These are phyloP conservation scores for Ceriops tagal DNA, from an alignment of 345 rosid genomes.

Conservation along the genomic window DNA sequence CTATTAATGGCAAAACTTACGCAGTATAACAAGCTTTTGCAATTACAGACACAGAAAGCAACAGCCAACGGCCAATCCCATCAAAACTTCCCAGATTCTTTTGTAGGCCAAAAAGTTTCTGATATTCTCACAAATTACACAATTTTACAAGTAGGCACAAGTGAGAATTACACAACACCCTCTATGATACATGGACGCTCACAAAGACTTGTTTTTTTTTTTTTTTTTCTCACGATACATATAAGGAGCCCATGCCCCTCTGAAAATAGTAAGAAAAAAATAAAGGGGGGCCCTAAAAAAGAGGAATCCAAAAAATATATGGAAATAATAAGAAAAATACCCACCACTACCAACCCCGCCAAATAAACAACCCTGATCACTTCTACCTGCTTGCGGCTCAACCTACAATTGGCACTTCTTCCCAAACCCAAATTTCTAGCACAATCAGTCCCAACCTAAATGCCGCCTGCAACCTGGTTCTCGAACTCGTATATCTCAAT, in stretches of 20 bases:
- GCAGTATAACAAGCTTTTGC: too few relatives aligned
- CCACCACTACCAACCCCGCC: constrained; percentile 36
- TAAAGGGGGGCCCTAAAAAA: constrained; percentile 30
- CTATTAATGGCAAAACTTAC: too few relatives aligned
- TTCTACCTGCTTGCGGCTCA: constrained; percentile 43
- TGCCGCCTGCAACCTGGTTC: constrained; percentile 31
- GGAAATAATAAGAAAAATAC: constrained; percentile 44
- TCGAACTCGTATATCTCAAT: constrained; percentile 30
- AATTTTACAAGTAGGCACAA: constrained; percentile 37
- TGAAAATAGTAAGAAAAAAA: neutral
- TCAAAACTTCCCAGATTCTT: constrained; percentile 17
- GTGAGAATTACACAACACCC: constrained; percentile 37
- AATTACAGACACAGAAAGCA: too few relatives aligned
- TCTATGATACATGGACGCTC: constrained; percentile 55
- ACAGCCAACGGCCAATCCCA: neutral
- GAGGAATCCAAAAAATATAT: constrained; percentile 17
- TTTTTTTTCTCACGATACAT: constrained; percentile 34
- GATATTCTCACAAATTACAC: constrained; percentile 46
- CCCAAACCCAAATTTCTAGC: constrained; percentile 24
- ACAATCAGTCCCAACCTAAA: constrained; percentile 23
- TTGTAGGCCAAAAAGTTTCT: constrained; percentile 27
- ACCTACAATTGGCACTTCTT: constrained; percentile 41
- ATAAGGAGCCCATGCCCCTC: constrained; percentile 23
- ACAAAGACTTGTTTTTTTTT: constrained; percentile 12
- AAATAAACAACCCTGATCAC: constrained; percentile 22